These are phyloP conservation scores for Xylariaceae sp. DNA, from an alignment of 2,329 filamentous ascomycete species.

Conservation along the genomic window DNA sequence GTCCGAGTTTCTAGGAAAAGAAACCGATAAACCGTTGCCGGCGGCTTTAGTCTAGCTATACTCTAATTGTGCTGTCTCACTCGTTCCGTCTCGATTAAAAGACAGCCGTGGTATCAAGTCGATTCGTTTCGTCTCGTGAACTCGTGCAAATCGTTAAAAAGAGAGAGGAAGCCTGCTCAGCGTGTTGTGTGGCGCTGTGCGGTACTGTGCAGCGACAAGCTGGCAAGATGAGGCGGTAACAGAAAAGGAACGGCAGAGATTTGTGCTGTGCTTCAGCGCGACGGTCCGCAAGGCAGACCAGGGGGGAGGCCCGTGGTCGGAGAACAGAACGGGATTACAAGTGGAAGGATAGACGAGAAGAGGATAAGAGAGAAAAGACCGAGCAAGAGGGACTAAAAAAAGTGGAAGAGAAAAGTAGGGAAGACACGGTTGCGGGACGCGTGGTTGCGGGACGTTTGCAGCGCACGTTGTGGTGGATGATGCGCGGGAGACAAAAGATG, in stretches of 20 bases:
- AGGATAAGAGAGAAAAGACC: background rate
- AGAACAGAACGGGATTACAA: background rate
- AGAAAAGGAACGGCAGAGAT: background rate
- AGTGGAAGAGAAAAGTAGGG: background rate
- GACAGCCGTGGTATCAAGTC: conserved; percentile 8
- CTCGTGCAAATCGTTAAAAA: conserved; percentile 20
- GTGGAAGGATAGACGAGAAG: background rate
- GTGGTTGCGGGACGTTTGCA: conserved; percentile 8
- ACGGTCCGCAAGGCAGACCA: background rate
- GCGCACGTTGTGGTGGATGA: conserved; percentile 8
- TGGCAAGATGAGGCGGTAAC: background rate
- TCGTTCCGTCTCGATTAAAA: conserved; percentile 6
- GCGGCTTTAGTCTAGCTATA: conserved; percentile 19
- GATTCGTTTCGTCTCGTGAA: conserved; percentile 20
- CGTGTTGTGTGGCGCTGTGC: too few species aligned
- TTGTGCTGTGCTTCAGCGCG: conserved; percentile 6
- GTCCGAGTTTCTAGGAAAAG: background rate
- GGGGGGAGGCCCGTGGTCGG: background rate
- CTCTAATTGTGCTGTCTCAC: conserved; percentile 10
- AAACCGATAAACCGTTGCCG: conserved; percentile 14
- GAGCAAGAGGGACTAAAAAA: background rate
- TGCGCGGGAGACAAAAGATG: conserved; percentile 12
- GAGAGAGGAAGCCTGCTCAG: background rate
- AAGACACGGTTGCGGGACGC: background rate
- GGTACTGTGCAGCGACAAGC: background rate